A percentile compares a stretch with the other conserved stretches of the same genome.
Evolutionary conservation across 2,329 filamentous ascomycete species (phyloP).

Genomic region (Colletotrichum sp.): DNA sequence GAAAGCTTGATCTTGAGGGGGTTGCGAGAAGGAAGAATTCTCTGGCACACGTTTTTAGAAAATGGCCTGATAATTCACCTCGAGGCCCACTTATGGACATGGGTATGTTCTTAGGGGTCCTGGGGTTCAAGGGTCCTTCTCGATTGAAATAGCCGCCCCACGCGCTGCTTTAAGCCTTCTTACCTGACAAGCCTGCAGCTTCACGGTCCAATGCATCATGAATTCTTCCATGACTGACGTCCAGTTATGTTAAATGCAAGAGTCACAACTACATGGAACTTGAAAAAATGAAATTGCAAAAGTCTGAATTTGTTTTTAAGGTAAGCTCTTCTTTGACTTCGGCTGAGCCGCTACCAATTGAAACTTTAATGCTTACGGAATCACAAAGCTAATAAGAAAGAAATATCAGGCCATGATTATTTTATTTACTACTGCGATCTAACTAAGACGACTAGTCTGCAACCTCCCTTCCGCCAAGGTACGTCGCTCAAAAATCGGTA

Average conservation of each 20-base stretch:
- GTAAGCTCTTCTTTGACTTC: fast-evolving
- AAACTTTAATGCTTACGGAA: background rate
- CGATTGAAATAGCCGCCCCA: background rate
- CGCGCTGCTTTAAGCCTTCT: background rate
- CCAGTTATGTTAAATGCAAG: too few relatives aligned
- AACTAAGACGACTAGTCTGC: too few relatives aligned
- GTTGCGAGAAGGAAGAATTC: background rate
- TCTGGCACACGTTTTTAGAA: background rate
- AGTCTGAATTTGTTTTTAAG: background rate
- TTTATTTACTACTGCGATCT: too few relatives aligned
- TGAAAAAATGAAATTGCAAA: fast-evolving
- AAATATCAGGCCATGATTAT: too few relatives aligned
- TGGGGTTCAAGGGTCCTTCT: background rate
- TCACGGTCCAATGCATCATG: background rate
- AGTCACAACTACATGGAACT: background rate
- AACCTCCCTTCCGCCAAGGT: too few relatives aligned
- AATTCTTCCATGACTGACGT: too few relatives aligned
- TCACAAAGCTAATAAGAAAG: background rate
- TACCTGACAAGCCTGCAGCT: background rate
- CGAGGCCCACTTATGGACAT: background rate
- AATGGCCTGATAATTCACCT: conserved; percentile 7
- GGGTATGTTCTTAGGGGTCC: background rate
- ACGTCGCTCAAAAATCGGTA: too few relatives aligned
- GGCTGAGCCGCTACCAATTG: background rate
- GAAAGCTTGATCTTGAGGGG: background rate